A percentile compares a stretch with the other conserved stretches of the same genome.
Conservation (phyloP, 768 basidiomycete genomes). For the Asterophora lycoperdoides region DNA sequence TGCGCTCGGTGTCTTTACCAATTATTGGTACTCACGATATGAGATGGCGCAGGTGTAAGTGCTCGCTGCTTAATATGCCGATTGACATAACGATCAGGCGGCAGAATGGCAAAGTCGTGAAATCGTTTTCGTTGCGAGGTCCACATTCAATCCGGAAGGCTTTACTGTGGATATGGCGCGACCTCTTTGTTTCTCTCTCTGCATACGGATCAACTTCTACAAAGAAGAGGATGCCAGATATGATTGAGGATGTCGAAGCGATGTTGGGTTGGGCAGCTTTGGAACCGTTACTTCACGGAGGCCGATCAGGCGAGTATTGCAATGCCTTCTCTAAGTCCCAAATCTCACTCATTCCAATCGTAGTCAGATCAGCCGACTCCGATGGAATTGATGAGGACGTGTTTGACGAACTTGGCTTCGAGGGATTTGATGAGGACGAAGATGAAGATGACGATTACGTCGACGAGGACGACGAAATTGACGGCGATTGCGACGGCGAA, state of each 20-base stretch:
- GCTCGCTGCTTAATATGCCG: constrained; percentile 43
- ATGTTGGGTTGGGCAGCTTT: constrained; percentile 48
- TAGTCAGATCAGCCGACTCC: constrained; percentile 1
- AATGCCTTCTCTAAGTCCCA: constrained; percentile 2
- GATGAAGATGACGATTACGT: constrained; percentile 5
- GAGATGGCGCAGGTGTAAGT: constrained; percentile 44
- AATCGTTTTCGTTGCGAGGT: constrained; percentile 45
- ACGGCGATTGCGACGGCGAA: constrained; percentile 28
- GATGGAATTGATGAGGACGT: constrained; percentile 23
- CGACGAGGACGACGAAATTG: constrained; percentile 23
- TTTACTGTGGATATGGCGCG: constrained; percentile 66
- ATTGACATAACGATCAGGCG: constrained; percentile 44
- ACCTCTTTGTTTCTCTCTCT: constrained; percentile 56
- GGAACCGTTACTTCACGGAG: constrained; percentile 52
- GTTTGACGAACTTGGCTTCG: constrained; percentile 30
- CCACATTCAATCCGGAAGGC: constrained; percentile 42
- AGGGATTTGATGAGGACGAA: constrained; percentile 14
- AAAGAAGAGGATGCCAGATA: constrained; percentile 37
- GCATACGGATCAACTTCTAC: constrained; percentile 28
- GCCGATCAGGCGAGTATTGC: constrained; percentile 40
- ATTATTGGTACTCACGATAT: neutral
- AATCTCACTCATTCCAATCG: too few relatives aligned
- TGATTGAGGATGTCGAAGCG: constrained; percentile 57
- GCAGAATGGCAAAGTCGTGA: constrained; percentile 38
- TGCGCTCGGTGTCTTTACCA: neutral